A percentile compares a stretch with the other conserved stretches of the same genome.
phyloP scores from a whole-genome alignment of 257 asterid species.

The Solanum stenotomum region DNA sequence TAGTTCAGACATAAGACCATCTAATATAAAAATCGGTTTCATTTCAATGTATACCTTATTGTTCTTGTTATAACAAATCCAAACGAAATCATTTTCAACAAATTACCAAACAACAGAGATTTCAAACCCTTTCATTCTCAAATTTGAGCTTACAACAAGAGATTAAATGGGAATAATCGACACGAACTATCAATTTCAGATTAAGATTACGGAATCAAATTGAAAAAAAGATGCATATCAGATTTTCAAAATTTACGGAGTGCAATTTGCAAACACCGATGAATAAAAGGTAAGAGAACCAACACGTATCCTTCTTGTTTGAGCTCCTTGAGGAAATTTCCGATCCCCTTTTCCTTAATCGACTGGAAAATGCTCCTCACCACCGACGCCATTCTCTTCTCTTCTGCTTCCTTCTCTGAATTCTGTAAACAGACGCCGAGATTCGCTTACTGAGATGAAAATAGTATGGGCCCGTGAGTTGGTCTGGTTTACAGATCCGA shows the following conservation, averaged over 20 bases:
- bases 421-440: background rate
- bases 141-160: background rate
- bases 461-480: background rate
- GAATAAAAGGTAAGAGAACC: constrained; percentile 9
- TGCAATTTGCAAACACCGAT: background rate
- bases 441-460: background rate
- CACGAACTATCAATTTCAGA: background rate
- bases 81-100: background rate
- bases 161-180: background rate
- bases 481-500: background rate
- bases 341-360: constrained; percentile 75
- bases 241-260: background rate
- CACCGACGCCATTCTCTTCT: constrained; percentile 53
- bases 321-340: constrained; percentile 55
- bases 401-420: background rate
- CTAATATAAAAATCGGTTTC: background rate
- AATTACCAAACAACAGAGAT: constrained; percentile 4
- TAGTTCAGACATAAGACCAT: background rate
- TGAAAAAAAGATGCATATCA: background rate
- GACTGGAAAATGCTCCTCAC: constrained; percentile 58
- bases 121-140: background rate
- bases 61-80: background rate
- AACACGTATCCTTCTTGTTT: constrained; percentile 75
- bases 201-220: background rate
- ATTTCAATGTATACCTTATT: background rate